Conservation (phyloP, 306 rosid species). For the Spatholobus suberectus region DNA sequence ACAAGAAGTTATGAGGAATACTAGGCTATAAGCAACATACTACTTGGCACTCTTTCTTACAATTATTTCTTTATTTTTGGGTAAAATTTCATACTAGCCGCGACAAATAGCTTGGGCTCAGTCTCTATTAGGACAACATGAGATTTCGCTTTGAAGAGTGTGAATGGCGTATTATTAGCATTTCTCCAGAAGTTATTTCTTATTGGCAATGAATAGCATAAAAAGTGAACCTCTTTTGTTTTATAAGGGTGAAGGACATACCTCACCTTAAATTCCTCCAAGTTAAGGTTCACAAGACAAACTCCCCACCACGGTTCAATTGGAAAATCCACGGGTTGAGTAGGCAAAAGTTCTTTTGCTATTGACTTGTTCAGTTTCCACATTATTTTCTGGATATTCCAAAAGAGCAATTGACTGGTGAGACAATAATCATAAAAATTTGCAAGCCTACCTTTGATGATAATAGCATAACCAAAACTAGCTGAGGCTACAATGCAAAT, state of each 20-base stretch:
- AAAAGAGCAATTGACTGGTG: conserved; percentile 49
- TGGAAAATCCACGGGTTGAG: conserved; percentile 86
- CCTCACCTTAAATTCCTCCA: conserved; percentile 97
- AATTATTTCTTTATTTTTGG: background rate
- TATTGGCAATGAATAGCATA: conserved; percentile 24
- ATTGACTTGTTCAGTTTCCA: conserved; percentile 98
- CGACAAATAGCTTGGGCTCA: background rate
- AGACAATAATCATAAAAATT: conserved; percentile 34
- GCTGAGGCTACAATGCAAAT: conserved; percentile 14
- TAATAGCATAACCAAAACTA: conserved; percentile 24
- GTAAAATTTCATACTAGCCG: background rate
- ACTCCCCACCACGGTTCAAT: conserved; percentile 98
- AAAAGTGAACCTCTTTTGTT: conserved; percentile 14
- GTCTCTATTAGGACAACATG: background rate
- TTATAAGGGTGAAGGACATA: conserved; percentile 39
- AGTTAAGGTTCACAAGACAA: conserved; percentile 90
- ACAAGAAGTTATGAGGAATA: background rate
- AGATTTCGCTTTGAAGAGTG: background rate
- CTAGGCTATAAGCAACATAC: background rate
- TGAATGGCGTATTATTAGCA: background rate
- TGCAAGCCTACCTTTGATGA: conserved; percentile 32
- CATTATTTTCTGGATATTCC: conserved; percentile 93
- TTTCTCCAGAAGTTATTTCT: conserved; percentile 22
- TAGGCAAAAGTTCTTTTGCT: conserved; percentile 90
- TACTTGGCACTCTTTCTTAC: background rate